phyloP scores from a whole-genome alignment of 306 rosid species.

The Prunus campanulata region DNA sequence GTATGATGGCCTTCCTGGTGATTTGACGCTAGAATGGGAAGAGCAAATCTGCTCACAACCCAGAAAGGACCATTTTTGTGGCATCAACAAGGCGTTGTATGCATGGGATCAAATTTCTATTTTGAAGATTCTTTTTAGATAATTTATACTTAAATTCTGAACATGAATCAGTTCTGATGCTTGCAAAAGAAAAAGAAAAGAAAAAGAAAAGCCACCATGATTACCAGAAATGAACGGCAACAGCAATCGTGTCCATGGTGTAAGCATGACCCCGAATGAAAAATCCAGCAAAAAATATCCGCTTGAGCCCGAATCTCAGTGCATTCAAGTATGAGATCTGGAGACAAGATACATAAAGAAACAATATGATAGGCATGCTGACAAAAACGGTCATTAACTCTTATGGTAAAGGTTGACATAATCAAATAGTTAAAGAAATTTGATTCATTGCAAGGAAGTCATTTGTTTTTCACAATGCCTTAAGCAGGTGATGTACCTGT shows the following conservation, averaged over 20 bases:
- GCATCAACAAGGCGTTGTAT: not conserved
- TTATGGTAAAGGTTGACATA: not conserved
- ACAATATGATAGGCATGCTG: constrained; percentile 1
- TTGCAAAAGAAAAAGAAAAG: not conserved
- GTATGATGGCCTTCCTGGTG: not conserved
- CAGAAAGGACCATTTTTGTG: not conserved
- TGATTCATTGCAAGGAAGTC: constrained; percentile 1
- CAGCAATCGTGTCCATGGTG: constrained; percentile 94
- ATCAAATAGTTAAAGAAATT: not conserved
- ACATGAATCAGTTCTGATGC: not conserved
- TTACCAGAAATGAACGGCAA: constrained; percentile 94
- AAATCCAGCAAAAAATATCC: constrained; percentile 93
- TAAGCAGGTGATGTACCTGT: constrained; percentile 44
- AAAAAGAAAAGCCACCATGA: not conserved
- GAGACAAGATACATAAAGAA: constrained; percentile 7
- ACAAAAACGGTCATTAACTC: not conserved
- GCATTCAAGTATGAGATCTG: constrained; percentile 94
- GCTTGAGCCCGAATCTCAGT: constrained; percentile 86
- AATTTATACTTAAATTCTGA: not conserved
- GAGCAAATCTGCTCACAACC: not conserved
- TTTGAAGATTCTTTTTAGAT: not conserved
- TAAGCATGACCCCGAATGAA: constrained; percentile 80
- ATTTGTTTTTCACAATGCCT: not conserved
- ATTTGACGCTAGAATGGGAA: not conserved
- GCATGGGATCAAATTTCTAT: not conserved